Percentiles rank a stretch among this genome's conserved stretches.
Conservation (phyloP, 2,329 filamentous ascomycete species). For the Nothomitra cinnamomea region DNA sequence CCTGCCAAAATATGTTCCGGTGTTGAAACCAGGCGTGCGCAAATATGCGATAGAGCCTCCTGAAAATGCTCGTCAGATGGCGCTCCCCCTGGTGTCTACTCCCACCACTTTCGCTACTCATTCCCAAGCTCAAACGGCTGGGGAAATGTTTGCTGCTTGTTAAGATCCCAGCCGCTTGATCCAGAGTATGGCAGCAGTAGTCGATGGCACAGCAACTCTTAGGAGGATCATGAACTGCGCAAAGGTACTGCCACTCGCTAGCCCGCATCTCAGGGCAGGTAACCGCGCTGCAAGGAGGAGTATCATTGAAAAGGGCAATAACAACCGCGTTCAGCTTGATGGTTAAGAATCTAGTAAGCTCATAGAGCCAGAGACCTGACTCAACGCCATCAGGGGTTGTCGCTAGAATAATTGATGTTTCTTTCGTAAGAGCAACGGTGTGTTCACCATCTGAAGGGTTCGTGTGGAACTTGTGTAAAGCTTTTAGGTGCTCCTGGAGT, state of each 20-base stretch:
- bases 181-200: slow-evolving; percentile 96
- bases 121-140: slow-evolving; percentile 51
- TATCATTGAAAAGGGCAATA: slow-evolving; percentile 81
- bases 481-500: slow-evolving; percentile 90
- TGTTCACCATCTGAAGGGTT: slow-evolving; percentile 36
- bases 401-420: slow-evolving; percentile 59
- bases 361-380: slow-evolving; percentile 86
- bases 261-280: slow-evolving; percentile 98
- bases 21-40: slow-evolving; percentile 99
- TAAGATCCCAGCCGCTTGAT: slow-evolving; percentile 91
- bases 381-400: slow-evolving; percentile 69
- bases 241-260: slow-evolving; percentile 97
- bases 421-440: slow-evolving; percentile 55
- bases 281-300: slow-evolving; percentile 67
- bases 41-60: slow-evolving; percentile 87
- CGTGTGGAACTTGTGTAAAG: slow-evolving; percentile 71
- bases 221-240: slow-evolving; percentile 89
- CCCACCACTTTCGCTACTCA: slow-evolving; percentile 12
- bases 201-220: slow-evolving; percentile 97
- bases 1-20: slow-evolving; percentile 82
- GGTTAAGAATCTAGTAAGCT: slow-evolving; percentile 89
- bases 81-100: slow-evolving; percentile 41
- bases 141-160: slow-evolving; percentile 93
- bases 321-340: slow-evolving; percentile 88
- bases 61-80: slow-evolving; percentile 88